Evolutionary conservation across 306 rosid species (phyloP), one percentile per base, ranked within the genome.

Genomic region (Trifolium subterraneum): DNA sequence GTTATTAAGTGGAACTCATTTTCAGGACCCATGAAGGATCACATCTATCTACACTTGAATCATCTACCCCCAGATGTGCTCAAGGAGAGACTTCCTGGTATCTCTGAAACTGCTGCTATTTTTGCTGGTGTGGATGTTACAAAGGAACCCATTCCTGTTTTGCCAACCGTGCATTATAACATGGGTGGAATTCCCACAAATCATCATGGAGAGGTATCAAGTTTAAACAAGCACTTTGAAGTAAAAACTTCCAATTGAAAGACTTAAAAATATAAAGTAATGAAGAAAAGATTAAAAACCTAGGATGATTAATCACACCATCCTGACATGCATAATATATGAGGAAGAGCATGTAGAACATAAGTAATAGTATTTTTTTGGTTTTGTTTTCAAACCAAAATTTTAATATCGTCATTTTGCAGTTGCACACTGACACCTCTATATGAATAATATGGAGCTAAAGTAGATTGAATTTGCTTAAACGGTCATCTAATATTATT

Each of bases 81-180:
- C 44, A 92, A 87, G 88, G 99, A 95, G 88, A 92, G 99, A 83
- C 98, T 95, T 74, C 99, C 99, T 72, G 98, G 99, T 72, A 95
- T 95, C 79, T 95, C 98, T 62, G 99, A 95, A 90, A 95, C 99
- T 75, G 99, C 99, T 72, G 99, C 99, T 77, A 95, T 95, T 77
- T 95, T 95, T 86, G 97, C 99, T 73, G 99, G 98, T 10, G 99
- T 95, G 55, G 99, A 95, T 86, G 99, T 94, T 64, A 94, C 97
- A 12, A 90, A 94, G 81, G 96, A 94, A 80, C 99, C 99, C 38
- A 92, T 94, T 78, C 99, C 99, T 52, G 99, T 94, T 76, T 81
- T 94, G 82, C 97, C 99, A 60, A 94, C 99, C 2, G 99, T 92
- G 73, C 99, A 94, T 80, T 94, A 94, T 68, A 94, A 92, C 82